These are phyloP conservation scores for Phycomyces blakesleeanus DNA, from an alignment of 192 early-diverging fungal genomes.

Conservation along the genomic window DNA sequence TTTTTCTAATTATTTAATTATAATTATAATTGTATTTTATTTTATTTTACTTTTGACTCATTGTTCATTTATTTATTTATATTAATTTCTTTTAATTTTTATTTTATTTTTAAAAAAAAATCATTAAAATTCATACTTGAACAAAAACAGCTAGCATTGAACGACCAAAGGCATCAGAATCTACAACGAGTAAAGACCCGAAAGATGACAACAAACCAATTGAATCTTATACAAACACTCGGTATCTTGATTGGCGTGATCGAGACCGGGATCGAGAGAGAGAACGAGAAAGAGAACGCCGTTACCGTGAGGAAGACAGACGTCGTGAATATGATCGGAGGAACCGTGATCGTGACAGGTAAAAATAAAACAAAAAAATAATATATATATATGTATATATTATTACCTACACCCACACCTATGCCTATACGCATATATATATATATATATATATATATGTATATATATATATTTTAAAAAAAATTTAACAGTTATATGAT, in stretches of 20 bases:
- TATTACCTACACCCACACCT: background rate
- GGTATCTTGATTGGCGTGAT: slow-evolving; percentile 34
- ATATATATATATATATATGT: background rate
- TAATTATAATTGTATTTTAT: background rate
- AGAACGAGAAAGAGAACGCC: slow-evolving; percentile 21
- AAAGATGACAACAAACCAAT: slow-evolving; percentile 22
- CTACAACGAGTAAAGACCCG: slow-evolving; percentile 2
- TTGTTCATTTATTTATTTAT: no score
- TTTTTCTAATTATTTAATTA: no score
- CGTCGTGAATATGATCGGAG: slow-evolving; percentile 33
- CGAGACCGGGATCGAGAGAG: slow-evolving; percentile 22
- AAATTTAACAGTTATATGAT: slow-evolving; percentile 9
- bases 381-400: background rate
- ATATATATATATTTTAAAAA: background rate
- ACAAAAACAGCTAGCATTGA: slow-evolving; percentile 14
- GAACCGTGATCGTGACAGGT: slow-evolving; percentile 20
- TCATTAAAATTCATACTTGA: no score
- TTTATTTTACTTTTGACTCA: no score
- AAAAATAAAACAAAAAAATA: no score
- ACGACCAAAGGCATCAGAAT: slow-evolving; percentile 11
- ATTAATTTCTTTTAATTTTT: background rate
- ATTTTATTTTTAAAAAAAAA: background rate
- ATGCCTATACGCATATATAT: background rate
- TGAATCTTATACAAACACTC: slow-evolving; percentile 13
- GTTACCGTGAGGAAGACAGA: slow-evolving; percentile 33